Evolutionary conservation across 208 protist species (phyloP).

Genomic region (Novymonas esmeraldas): DNA sequence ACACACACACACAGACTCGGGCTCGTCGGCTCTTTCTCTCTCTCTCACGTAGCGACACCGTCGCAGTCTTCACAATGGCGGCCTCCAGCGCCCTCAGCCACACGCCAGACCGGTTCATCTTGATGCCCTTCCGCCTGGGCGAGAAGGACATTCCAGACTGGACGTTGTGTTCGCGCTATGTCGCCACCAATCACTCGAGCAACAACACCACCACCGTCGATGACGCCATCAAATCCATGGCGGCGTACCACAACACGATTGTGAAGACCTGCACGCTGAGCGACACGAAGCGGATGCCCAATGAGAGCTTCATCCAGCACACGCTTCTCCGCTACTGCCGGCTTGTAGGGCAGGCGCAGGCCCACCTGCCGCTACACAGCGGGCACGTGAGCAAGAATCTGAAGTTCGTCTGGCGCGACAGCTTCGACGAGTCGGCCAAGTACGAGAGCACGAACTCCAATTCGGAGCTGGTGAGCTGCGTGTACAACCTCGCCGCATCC

Average conservation of each 20-base stretch:
- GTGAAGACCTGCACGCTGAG: slow-evolving; percentile 56
- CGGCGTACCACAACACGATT: slow-evolving; percentile 62
- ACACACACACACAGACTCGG: not conserved
- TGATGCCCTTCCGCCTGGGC: slow-evolving; percentile 69
- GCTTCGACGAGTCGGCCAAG: slow-evolving; percentile 68
- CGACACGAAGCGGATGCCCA: slow-evolving; percentile 57
- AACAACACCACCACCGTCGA: slow-evolving; percentile 64
- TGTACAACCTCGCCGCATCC: slow-evolving; percentile 87
- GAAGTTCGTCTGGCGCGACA: slow-evolving; percentile 67
- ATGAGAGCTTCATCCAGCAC: slow-evolving; percentile 64
- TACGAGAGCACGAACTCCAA: slow-evolving; percentile 72
- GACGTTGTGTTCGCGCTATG: slow-evolving; percentile 64
- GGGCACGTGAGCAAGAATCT: slow-evolving; percentile 61
- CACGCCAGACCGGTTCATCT: slow-evolving; percentile 61
- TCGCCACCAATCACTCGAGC: slow-evolving; percentile 64
- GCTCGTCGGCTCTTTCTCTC: not conserved
- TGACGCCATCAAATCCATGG: slow-evolving; percentile 69
- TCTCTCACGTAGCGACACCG: no score
- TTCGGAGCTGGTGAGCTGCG: slow-evolving; percentile 74
- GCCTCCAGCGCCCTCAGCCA: slow-evolving; percentile 33
- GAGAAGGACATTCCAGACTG: slow-evolving; percentile 77
- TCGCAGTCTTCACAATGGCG: not conserved
- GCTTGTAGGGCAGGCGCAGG: slow-evolving; percentile 73
- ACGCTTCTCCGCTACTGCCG: slow-evolving; percentile 75
- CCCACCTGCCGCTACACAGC: slow-evolving; percentile 70